Evolutionary conservation across 2,329 filamentous ascomycete genomes (phyloP).

Genomic region (Hirsutella minnesotensis): DNA sequence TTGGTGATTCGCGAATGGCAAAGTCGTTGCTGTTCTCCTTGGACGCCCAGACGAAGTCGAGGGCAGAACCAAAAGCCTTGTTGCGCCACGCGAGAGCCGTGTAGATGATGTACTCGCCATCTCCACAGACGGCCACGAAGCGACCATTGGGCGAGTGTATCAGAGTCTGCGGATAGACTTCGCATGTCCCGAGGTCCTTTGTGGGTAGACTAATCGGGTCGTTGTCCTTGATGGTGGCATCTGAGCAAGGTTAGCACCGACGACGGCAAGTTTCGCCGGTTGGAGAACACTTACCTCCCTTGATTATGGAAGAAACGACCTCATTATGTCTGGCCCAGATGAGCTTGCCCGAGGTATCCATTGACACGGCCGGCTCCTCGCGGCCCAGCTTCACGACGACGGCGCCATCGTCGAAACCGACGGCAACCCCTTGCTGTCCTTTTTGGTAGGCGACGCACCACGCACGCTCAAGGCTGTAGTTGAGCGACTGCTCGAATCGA

Average conservation of each 20-base stretch:
- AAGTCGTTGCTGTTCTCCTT: conserved; percentile 99
- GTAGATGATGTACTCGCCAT: conserved; percentile 98
- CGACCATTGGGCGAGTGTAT: conserved; percentile 92
- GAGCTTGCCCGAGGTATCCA: conserved; percentile 92
- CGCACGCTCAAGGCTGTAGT: conserved; percentile 88
- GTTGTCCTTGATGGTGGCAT: conserved; percentile 76
- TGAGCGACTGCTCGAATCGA: conserved; percentile 86
- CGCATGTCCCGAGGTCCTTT: conserved; percentile 91
- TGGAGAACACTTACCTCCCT: conserved; percentile 45
- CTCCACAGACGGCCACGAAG: conserved; percentile 71
- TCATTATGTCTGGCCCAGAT: conserved; percentile 95
- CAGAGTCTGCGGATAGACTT: conserved; percentile 91
- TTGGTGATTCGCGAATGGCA: conserved; percentile 87
- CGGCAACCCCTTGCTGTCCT: conserved; percentile 84
- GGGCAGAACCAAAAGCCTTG: conserved; percentile 88
- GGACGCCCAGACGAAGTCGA: conserved; percentile 94
- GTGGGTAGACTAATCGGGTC: conserved; percentile 74
- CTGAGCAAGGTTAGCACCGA: conserved; percentile 29
- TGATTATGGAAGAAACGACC: conserved; percentile 89
- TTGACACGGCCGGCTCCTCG: conserved; percentile 93
- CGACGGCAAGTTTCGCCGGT: too few species aligned
- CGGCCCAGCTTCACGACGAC: conserved; percentile 96
- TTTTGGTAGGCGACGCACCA: conserved; percentile 97
- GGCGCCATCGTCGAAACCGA: conserved; percentile 95
- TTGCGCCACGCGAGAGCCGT: conserved; percentile 94